These are phyloP conservation scores for Postia placenta DNA, from an alignment of 768 basidiomycete genomes.

Conservation along the genomic window DNA sequence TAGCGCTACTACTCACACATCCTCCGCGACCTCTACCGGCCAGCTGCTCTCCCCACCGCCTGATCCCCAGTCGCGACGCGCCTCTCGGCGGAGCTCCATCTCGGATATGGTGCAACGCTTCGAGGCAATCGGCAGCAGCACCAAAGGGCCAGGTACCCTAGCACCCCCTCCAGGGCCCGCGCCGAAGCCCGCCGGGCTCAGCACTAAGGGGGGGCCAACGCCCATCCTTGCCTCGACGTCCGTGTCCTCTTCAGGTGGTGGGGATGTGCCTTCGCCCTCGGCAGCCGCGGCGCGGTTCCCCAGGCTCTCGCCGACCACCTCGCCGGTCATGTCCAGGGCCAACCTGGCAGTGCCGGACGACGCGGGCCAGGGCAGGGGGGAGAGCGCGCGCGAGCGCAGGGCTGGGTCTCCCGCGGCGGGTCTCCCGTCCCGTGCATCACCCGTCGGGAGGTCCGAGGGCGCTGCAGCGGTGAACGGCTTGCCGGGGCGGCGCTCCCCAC, in stretches of 20 bases:
- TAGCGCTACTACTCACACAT: slow-evolving; percentile 15
- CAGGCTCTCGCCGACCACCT: slow-evolving; percentile 19
- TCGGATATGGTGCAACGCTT: slow-evolving; percentile 82
- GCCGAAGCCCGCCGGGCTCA: slow-evolving; percentile 26
- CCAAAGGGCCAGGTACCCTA: slow-evolving; percentile 6
- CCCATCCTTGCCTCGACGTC: too few relatives aligned
- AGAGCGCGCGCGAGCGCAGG: slow-evolving; percentile 4
- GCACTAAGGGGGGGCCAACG: slow-evolving; percentile 14
- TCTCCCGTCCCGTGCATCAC: neutral
- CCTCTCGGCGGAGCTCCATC: slow-evolving; percentile 65
- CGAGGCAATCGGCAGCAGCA: slow-evolving; percentile 50
- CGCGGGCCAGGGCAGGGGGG: slow-evolving; percentile 1
- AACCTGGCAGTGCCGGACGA: slow-evolving; percentile 13
- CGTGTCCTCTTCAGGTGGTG: neutral
- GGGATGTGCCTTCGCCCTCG: slow-evolving; percentile 15
- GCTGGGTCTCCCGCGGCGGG: slow-evolving; percentile 4
- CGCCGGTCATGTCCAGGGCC: slow-evolving; percentile 17
- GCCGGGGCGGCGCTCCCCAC: slow-evolving; percentile 14
- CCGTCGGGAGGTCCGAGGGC: neutral
- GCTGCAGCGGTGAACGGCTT: slow-evolving; percentile 12
- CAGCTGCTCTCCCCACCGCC: slow-evolving; percentile 37
- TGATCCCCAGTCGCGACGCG: slow-evolving; percentile 34
- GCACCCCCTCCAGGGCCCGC: slow-evolving; percentile 23
- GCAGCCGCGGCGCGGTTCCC: slow-evolving; percentile 23
- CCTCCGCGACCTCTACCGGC: slow-evolving; percentile 18